Evolutionary conservation across 106 monocot species (phyloP), one percentile per base, ranked within the genome.

Genomic region (Allium sativum): DNA sequence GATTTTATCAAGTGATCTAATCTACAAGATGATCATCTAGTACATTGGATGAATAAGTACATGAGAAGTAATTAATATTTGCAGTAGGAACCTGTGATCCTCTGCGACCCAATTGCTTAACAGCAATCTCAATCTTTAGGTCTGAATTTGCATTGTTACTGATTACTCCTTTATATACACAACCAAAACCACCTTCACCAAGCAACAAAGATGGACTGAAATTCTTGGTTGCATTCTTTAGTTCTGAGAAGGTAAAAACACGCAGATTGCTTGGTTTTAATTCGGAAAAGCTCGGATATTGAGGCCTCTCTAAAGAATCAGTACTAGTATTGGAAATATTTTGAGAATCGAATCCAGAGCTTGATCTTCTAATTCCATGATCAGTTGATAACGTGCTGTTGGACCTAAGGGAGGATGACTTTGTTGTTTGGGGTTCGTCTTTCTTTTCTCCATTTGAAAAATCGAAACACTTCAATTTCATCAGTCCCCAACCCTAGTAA

Each of bases 171-270:
- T 71, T 81, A 69, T 77, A 93, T 42, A 93, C 93, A 22, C 80
- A 82, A 42, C 93, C 93, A 72, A 93, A 93, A 0, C 93, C 93
- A 52, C 93, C 93, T 74, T 93, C 88, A 54, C 93, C 93, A 18
- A 93, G 52, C 93, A 93, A 82, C 8, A 93, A 53, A 21, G 93
- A 77, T 6, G 80, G 79, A 62, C 84, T 85, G 53, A 93, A 93
- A 68, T 80, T 85, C 66, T 73, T 82, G 7, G 93, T 93, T 17
- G 85, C 84, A 55, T 1, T 65, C 76, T 58, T 88, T 45, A 93
- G 64, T 48, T 93, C 93, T 19, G 75, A 53, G 50, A 77, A 82
- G 19, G 88, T 82, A 66, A 93, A 88, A 10, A 74, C 67, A 58
- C 82, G 66, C 61, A 93, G 82, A 59, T 78, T 82, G 76, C 61